phyloP scores from a whole-genome alignment of 352 stramenopile genomes.

The Globisporangium lucens region DNA sequence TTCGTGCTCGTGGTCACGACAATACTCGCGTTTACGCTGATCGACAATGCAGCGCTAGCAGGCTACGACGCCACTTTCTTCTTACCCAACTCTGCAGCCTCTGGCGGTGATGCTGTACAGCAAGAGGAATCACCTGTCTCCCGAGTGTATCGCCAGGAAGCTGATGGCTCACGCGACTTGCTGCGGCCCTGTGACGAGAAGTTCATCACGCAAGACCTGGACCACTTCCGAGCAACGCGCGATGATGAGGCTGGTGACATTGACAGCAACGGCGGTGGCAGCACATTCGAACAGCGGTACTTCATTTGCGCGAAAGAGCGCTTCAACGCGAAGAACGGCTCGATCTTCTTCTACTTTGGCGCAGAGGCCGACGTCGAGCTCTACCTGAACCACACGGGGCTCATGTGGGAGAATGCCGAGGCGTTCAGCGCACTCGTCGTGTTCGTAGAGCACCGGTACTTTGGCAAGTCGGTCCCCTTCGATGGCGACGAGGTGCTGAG shows the following conservation, averaged over 20 bases:
- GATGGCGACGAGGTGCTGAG: constrained; percentile 34
- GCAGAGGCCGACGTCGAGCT: neutral
- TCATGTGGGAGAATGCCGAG: constrained; percentile 2
- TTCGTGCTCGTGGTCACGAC: neutral
- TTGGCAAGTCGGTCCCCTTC: constrained; percentile 66
- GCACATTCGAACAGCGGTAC: constrained; percentile 83
- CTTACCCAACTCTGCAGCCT: neutral
- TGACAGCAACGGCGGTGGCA: constrained; percentile 19
- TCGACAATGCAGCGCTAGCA: neutral
- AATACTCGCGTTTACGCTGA: neutral
- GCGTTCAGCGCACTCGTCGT: constrained; percentile 43
- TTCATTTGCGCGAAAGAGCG: constrained; percentile 63
- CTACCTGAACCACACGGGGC: constrained; percentile 2
- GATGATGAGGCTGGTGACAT: neutral
- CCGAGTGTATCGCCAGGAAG: neutral
- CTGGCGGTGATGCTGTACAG: neutral
- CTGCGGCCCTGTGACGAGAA: constrained; percentile 59
- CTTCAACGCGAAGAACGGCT: constrained; percentile 18
- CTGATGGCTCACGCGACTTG: constrained; percentile 40
- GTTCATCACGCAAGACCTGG: constrained; percentile 71
- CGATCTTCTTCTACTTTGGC: constrained; percentile 1
- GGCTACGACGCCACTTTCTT: neutral
- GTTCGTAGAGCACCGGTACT: constrained; percentile 80
- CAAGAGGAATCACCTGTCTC: neutral
- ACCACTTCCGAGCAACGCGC: constrained; percentile 59